phyloP scores from a whole-genome alignment of 2,329 filamentous ascomycete genomes.

The Pseudonectria foliicola region DNA sequence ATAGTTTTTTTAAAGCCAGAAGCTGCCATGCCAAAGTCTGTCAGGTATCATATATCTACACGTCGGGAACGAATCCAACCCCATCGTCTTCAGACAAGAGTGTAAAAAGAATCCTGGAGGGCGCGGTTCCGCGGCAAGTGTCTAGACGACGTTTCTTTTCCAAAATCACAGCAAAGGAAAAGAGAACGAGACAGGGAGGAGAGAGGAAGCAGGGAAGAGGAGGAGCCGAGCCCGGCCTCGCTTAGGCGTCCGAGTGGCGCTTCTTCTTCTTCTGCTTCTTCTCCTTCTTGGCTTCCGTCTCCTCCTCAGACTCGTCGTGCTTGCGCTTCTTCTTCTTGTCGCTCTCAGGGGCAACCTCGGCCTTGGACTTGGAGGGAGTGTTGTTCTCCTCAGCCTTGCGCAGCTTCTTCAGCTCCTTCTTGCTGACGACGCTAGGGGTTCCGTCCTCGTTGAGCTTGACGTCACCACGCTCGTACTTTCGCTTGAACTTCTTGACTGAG shows the following conservation, averaged over 20 bases:
- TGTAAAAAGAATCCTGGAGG: conserved; percentile 3
- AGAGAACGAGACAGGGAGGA: conserved; percentile 10
- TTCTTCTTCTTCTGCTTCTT: conserved; percentile 48
- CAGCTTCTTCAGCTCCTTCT: conserved; percentile 70
- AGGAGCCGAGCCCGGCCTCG: conserved; percentile 6
- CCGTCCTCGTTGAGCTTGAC: conserved; percentile 60
- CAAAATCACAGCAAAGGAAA: conserved; percentile 18
- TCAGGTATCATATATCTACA: conserved; percentile 30
- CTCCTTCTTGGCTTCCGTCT: conserved; percentile 53
- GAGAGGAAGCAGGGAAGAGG: background rate
- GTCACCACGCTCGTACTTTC: conserved; percentile 70
- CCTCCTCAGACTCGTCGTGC: conserved; percentile 59
- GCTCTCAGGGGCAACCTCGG: conserved; percentile 30
- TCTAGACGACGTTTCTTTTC: conserved; percentile 11
- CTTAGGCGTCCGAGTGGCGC: conserved; percentile 30
- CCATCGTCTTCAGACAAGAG: conserved; percentile 11
- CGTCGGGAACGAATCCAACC: conserved; percentile 20
- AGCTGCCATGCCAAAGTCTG: conserved; percentile 23
- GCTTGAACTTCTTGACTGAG: conserved; percentile 69
- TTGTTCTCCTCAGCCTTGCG: conserved; percentile 52
- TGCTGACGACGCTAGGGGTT: conserved; percentile 60
- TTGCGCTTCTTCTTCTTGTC: conserved; percentile 69
- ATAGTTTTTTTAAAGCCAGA: conserved; percentile 16
- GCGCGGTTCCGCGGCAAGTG: conserved; percentile 18
- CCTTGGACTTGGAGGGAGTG: conserved; percentile 36